These are phyloP conservation scores for Trifolium pratense DNA, from an alignment of 306 rosid species.

Conservation along the genomic window DNA sequence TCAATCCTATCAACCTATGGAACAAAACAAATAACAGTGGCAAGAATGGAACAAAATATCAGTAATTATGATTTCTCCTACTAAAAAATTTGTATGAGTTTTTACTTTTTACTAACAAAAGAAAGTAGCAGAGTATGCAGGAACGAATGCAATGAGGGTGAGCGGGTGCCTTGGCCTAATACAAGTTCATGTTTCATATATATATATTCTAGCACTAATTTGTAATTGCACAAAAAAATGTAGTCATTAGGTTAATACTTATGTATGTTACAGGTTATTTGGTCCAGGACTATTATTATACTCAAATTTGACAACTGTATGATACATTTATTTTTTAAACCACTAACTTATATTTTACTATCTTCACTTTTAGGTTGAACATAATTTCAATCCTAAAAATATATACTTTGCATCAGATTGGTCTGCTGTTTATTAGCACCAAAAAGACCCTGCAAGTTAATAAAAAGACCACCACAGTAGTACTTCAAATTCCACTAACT, in stretches of 20 bases:
- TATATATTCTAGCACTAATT: slow-evolving; percentile 5
- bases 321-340: neutral
- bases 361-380: slow-evolving; percentile 10
- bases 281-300: slow-evolving; percentile 6
- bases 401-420: neutral
- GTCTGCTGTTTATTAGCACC: neutral
- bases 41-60: slow-evolving; percentile 38
- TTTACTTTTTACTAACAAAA: slow-evolving; percentile 8
- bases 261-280: neutral
- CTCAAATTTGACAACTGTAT: slow-evolving; percentile 2
- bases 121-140: neutral
- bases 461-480: neutral
- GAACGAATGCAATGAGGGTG: neutral
- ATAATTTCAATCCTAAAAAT: neutral
- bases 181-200: neutral
- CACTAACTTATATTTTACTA: neutral
- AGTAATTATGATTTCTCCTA: slow-evolving; percentile 4
- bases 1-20: slow-evolving; percentile 89
- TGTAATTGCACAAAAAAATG: neutral
- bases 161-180: slow-evolving; percentile 9
- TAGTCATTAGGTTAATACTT: slow-evolving; percentile 18
- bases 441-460: slow-evolving; percentile 4
- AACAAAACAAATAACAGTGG: slow-evolving; percentile 37
- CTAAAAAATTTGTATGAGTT: slow-evolving; percentile 7
- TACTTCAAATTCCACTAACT: slow-evolving; percentile 18